Conservation (phyloP, 1,284 basidiomycete genomes). For the Malassezia obtusa region DNA sequence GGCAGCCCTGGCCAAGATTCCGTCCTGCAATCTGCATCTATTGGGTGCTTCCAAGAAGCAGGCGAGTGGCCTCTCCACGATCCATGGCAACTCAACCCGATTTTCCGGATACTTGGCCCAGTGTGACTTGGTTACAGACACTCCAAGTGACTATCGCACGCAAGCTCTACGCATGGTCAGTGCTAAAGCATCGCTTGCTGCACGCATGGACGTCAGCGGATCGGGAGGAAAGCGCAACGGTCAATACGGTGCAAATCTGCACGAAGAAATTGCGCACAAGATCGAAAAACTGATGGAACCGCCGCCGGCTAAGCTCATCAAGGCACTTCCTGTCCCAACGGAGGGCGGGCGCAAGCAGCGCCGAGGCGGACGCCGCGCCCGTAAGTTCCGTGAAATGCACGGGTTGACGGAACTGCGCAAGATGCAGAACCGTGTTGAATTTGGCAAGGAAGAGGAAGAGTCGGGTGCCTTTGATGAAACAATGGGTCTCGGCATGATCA, state of each 20-base stretch:
- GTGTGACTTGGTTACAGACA: conserved; percentile 71
- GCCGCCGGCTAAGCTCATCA: conserved; percentile 82
- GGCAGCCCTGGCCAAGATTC: conserved; percentile 81
- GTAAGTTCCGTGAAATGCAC: conserved; percentile 92
- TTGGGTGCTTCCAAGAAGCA: conserved; percentile 88
- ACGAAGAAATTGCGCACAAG: conserved; percentile 78
- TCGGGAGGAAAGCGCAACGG: conserved; percentile 64
- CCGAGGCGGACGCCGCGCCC: conserved; percentile 83
- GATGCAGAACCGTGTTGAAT: conserved; percentile 89
- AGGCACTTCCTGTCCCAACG: conserved; percentile 89
- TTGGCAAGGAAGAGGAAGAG: conserved; percentile 91
- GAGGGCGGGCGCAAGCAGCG: conserved; percentile 74
- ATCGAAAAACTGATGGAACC: conserved; percentile 87
- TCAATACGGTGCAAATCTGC: conserved; percentile 66
- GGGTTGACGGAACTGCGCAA: conserved; percentile 94
- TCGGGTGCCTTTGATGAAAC: conserved; percentile 92
- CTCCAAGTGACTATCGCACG: conserved; percentile 80
- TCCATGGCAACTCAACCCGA: conserved; percentile 53
- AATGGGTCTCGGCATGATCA: conserved; percentile 90
- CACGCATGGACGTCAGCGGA: conserved; percentile 72
- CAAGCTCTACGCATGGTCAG: conserved; percentile 86
- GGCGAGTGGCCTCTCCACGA: conserved; percentile 68
- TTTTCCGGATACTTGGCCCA: conserved; percentile 96
- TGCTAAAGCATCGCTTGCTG: conserved; percentile 80
- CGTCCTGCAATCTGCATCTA: conserved; percentile 89